Evolutionary conservation across 306 rosid genomes (phyloP).

Genomic region (Alnus glutinosa): DNA sequence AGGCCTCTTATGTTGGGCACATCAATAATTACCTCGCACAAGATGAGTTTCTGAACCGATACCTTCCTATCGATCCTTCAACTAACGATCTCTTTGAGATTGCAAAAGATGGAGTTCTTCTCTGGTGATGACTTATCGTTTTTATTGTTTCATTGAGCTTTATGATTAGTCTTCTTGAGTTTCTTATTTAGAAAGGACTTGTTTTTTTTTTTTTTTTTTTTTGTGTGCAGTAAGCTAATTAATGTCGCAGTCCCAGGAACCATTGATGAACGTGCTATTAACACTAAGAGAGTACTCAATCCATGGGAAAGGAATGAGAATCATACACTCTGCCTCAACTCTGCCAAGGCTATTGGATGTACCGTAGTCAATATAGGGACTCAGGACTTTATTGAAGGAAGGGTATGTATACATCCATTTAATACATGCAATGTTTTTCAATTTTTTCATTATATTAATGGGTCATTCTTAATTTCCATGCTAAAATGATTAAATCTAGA

Average conservation of each 20-base stretch:
- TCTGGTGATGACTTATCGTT: slow-evolving; percentile 55
- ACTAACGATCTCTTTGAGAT: slow-evolving; percentile 89
- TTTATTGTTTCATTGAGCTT: slow-evolving; percentile 2
- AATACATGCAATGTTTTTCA: slow-evolving; percentile 1
- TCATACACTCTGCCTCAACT: slow-evolving; percentile 95
- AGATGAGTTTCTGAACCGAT: slow-evolving; percentile 77
- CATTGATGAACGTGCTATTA: slow-evolving; percentile 91
- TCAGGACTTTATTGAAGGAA: slow-evolving; percentile 96
- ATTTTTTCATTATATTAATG: neutral
- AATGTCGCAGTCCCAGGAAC: slow-evolving; percentile 97
- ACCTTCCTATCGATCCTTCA: slow-evolving; percentile 83
- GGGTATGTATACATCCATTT: slow-evolving; percentile 51
- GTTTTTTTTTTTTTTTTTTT: slow-evolving; percentile 1
- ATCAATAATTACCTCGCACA: slow-evolving; percentile 81
- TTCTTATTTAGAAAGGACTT: neutral
- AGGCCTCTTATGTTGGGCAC: slow-evolving; percentile 89
- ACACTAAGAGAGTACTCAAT: slow-evolving; percentile 80
- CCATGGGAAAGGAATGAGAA: slow-evolving; percentile 99
- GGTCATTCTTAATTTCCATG: neutral
- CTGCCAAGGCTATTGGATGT: slow-evolving; percentile 99
- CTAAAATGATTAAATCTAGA: neutral
- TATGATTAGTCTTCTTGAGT: neutral
- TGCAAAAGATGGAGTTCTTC: slow-evolving; percentile 90
- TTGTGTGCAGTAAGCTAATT: slow-evolving; percentile 89
- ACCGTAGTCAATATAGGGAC: slow-evolving; percentile 97